Base-by-base conservation (phyloP, 2,329 filamentous ascomycete species). In the Ascochyta clinopodiicola region DNA sequence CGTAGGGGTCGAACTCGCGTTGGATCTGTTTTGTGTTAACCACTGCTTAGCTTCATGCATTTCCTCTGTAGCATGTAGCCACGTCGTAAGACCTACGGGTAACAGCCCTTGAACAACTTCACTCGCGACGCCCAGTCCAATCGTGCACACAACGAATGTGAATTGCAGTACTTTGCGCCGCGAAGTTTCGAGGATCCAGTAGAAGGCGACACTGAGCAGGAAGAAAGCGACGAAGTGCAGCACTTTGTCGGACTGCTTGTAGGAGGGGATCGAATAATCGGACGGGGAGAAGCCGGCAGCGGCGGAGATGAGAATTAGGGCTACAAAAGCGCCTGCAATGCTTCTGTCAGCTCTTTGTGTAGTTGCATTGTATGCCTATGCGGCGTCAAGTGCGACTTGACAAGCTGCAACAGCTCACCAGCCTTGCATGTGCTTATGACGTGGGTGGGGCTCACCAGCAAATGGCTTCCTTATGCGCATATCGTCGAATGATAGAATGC, bases 121-220 rank as follows among this genome's bases (percentile, higher is more conserved):
- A 61, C 88, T 92, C 45, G 89, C 90, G 58, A 92, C 78, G 42
- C 88, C 88, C 2, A 93, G 82, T 76, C 79, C 78, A 37, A 89
- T 77, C 6, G 93, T 96, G 79, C 92, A 96, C 57, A 92, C 82
- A 21, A 92, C 74, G 24, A 97, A 80, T 13, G 93, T 96, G 62
- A 96, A 79, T 76, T 99, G 89, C 44, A 96, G 81, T 19, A 87
- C 89, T 64, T 94, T 90, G 46, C 94, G 88, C 60, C 95, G 90
- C 60, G 88, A 89, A 47, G 92, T 96, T 75, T 99, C 95, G 67
- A 97, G 79, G 72, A 97, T 90, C 92, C 95, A 99, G 85, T 99
- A 99, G 83, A 98, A 98, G 65, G 85, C 73, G 38, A 90, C 77
- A 15, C 94, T 96, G 48, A 99, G 84, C 63, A 91, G 73, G 82